These are phyloP conservation scores for Phyllosticta ampelicida DNA, from an alignment of 2,329 filamentous ascomycete genomes.

Conservation along the genomic window DNA sequence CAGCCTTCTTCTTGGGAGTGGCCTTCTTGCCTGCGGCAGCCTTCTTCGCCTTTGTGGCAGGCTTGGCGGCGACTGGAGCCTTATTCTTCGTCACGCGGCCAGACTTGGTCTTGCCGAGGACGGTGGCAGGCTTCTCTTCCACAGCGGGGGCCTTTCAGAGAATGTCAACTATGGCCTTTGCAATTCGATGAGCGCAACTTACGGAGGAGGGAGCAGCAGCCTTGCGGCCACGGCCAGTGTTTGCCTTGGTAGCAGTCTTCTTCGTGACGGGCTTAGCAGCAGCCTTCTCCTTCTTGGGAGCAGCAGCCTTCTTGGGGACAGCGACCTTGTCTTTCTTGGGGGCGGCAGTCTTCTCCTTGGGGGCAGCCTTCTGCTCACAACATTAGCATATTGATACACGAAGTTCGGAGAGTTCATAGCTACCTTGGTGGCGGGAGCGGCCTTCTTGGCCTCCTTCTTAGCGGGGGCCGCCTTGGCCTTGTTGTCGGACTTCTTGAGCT, in stretches of 20 bases:
- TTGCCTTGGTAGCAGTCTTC: constrained; percentile 30
- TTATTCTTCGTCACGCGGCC: constrained; percentile 69
- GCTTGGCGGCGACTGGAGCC: constrained; percentile 32
- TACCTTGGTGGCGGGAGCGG: constrained; percentile 11
- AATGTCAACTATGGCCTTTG: constrained; percentile 3
- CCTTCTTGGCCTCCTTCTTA: constrained; percentile 21
- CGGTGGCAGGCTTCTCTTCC: constrained; percentile 54
- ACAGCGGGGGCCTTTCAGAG: constrained; percentile 48
- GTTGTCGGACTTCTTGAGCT: constrained; percentile 72
- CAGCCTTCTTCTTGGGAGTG: constrained; percentile 29
- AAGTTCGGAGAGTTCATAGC: not conserved
- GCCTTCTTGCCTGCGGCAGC: constrained; percentile 19
- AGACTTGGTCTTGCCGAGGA: constrained; percentile 73
- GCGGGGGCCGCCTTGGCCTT: constrained; percentile 21
- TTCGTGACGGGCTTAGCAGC: constrained; percentile 27
- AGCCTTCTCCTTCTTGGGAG: constrained; percentile 21
- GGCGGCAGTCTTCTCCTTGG: constrained; percentile 32
- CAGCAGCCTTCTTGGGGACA: constrained; percentile 36
- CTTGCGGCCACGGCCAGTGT: constrained; percentile 37
- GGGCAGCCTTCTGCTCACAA: constrained; percentile 13
- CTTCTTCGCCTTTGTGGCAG: constrained; percentile 27
- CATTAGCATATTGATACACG: not conserved
- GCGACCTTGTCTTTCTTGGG: constrained; percentile 19
- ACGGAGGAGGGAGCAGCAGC: constrained; percentile 19
- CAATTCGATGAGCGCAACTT: not conserved